Base-by-base conservation (phyloP, 176 grass and related monocot species). In the sorghum (Sorghum bicolor) region DNA sequence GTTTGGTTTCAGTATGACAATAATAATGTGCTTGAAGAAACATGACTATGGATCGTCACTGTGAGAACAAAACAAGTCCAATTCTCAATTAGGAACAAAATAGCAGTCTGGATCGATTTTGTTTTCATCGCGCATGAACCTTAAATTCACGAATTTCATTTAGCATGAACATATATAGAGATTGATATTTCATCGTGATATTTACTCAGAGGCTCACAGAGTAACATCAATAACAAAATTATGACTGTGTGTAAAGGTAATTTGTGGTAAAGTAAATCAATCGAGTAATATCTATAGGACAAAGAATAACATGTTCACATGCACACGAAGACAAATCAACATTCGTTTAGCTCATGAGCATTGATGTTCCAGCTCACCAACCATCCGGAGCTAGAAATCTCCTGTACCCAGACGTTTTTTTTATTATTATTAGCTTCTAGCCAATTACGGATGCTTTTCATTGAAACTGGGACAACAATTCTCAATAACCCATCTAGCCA, bases 311-410 rank as follows among this genome's bases (percentile, higher is more conserved):
- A 40, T 64, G 10, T 73, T 33, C 9, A 28, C 33, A 24, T 28
- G 79, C 26, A 62, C 68, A 75, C 31, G 3, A 87, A 67, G 38
- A 64, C 78, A 69, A 61, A 83, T 71, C 16, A 48, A 64, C 22
- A 83, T 72, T 69, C 36, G 66, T 67, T 69, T 47, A 48, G 76
- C 40, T 26, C 26, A 17, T 77, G 63, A 45, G 74, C 47, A 43
- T 77, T 5, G 17, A 77, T 69, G 75, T 32, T 78, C 79, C 79
- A 77, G 57, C 36, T 50, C 50, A 72, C 55, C 79, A 72, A 83
- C 63, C 71, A 83, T 40, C 22, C 20, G 8, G 9, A 30, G n/a
- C 16, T 34, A 64, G 61, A 87, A 88, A 74, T 41, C 52, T 78
- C 31, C 5, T 61, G 25, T 48, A 15, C 48, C 47, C 8, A 67